Evolutionary conservation across 2,329 filamentous ascomycete genomes (phyloP).

Genomic region (Coniella lustricola): DNA sequence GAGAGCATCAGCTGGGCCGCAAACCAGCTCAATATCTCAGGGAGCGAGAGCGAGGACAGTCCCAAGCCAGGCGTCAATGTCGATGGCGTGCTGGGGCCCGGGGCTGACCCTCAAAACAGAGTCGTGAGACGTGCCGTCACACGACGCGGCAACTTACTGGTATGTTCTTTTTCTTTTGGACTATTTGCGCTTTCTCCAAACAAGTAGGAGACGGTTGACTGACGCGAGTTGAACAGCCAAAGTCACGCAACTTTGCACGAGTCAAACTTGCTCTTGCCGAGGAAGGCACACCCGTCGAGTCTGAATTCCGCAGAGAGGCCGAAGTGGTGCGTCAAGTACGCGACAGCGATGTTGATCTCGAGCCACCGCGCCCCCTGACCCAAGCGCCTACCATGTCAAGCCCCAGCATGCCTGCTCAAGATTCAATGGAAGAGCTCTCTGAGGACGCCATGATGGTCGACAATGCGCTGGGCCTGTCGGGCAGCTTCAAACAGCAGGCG

Average conservation of each 20-base stretch:
- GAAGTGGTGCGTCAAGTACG: slow-evolving; percentile 94
- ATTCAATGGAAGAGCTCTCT: slow-evolving; percentile 60
- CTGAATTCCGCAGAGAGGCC: slow-evolving; percentile 82
- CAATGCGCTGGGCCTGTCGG: slow-evolving; percentile 39
- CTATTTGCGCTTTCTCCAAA: not conserved
- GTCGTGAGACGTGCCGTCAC: slow-evolving; percentile 81
- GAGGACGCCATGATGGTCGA: slow-evolving; percentile 62
- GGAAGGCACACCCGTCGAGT: slow-evolving; percentile 80
- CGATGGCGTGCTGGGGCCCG: slow-evolving; percentile 34
- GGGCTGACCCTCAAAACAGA: slow-evolving; percentile 56
- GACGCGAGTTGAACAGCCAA: slow-evolving; percentile 56
- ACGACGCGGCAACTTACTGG: slow-evolving; percentile 79
- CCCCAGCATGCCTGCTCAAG: slow-evolving; percentile 58
- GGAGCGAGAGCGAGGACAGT: slow-evolving; percentile 74
- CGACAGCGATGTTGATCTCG: slow-evolving; percentile 63
- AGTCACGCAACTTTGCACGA: slow-evolving; percentile 90
- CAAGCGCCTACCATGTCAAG: slow-evolving; percentile 57
- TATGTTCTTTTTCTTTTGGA: slow-evolving; percentile 35
- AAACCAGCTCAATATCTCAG: slow-evolving; percentile 75
- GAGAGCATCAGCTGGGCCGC: slow-evolving; percentile 90
- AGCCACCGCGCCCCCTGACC: slow-evolving; percentile 33
- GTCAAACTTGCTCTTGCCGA: slow-evolving; percentile 86
- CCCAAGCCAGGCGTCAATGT: slow-evolving; percentile 39
- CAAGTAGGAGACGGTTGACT: not conserved
- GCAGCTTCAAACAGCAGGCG: slow-evolving; percentile 68